Base-by-base conservation (phyloP, 305 asterid genomes). In the Stenogyne calaminthoides region DNA sequence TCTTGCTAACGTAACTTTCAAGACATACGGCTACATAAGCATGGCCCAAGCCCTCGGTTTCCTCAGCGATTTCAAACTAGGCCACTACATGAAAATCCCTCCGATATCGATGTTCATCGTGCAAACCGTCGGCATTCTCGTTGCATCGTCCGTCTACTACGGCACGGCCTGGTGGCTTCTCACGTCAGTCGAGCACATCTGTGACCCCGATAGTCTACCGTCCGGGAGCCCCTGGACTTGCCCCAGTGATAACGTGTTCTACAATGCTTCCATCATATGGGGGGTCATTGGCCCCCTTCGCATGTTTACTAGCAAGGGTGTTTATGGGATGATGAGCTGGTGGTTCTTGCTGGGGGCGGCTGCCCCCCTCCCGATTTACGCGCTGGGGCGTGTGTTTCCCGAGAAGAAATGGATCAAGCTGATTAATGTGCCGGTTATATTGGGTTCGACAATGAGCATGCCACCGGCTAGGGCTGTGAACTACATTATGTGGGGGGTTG, bases 21-120 rank as follows among this genome's bases (percentile, higher is more conserved):
- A 91, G 81, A 91, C 95, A 0, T 91, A 91, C 19, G 96, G 97
- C 7, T 88, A 86, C 77, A 87, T 83, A n/a, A 89, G 96, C 84
- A 88, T 91, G 90, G 0, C 77, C 0, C 96, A 89, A 78, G 93
- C 90, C 2, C 75, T 88, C 6, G 52, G 64, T 3, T 91, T 89
- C 78, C 78, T 91, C 0, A 14, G 77, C 3, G 97, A 91, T 70
- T 89, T 91, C 80, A 91, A 91, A 69, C 37, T 91, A 57, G 97
- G 97, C 0, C 93, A 86, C 51, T 91, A 91, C 82, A 91, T 91
- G 97, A 91, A 91, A 65, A 81, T 91, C 75, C 96, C 97, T 42
- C 97, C 97, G 4, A 91, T 62, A 47, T 80, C 88, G 69, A 84
- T 84, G 88, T 84, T 84, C 77, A 3, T 74, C 3, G 84, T 25